Percentiles rank a stretch among this genome's conserved stretches.
Evolutionary conservation across 805 yeast genomes (phyloP).

Genomic region (Kazachstania bromeliacearum): DNA sequence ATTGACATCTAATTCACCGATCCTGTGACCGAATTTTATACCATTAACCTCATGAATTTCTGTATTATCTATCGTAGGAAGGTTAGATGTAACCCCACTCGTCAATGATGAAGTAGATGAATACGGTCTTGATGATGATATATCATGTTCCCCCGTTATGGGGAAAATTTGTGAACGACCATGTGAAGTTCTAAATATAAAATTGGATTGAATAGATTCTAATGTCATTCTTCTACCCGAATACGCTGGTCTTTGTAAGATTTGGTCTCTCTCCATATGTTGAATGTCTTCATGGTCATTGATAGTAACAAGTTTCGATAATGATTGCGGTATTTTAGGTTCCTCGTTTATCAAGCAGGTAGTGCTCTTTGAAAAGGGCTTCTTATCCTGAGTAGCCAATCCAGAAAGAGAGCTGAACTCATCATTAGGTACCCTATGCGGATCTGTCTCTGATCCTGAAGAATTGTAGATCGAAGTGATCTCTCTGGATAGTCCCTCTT

Average conservation of each 20-base stretch:
- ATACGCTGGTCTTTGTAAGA: no score
- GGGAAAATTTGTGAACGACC: constrained; percentile 5
- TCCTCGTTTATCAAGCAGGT: background rate
- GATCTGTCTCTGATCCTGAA: no score
- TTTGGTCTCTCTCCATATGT: no score
- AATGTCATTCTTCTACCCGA: constrained; percentile 3
- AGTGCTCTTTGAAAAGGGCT: background rate
- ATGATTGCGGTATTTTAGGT: no score
- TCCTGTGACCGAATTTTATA: constrained; percentile 51
- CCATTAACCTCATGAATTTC: background rate
- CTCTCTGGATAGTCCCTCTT: no score
- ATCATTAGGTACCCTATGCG: no score
- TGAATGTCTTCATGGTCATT: no score
- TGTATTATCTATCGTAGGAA: background rate
- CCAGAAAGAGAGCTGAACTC: no score
- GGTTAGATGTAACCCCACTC: background rate
- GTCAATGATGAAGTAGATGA: background rate
- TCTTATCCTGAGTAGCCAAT: no score
- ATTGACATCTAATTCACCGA: constrained; percentile 85
- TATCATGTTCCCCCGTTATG: background rate
- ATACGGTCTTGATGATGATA: no score
- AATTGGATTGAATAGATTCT: constrained; percentile 2
- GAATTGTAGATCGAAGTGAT: no score
- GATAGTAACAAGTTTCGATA: no score
- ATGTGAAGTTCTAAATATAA: constrained; percentile 2